A percentile compares a stretch with the other conserved stretches of the same genome.
Evolutionary conservation across 129 eudicot species (phyloP).

Genomic region (Cynara cardunculus): DNA sequence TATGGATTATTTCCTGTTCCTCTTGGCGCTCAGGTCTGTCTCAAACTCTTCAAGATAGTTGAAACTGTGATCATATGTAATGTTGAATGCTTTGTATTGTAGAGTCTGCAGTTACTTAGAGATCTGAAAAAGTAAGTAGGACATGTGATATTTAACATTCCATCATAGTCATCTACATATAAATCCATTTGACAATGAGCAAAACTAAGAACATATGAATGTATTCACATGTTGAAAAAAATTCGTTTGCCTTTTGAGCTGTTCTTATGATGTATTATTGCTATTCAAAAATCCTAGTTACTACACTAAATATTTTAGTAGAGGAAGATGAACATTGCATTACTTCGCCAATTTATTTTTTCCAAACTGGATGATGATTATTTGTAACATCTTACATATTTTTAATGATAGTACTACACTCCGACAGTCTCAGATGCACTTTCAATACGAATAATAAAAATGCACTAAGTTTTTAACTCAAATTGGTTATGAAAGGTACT

Average conservation of each 20-base stretch:
- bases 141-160: not conserved
- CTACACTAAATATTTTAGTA: not conserved
- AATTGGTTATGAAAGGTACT: not conserved
- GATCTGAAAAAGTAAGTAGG: conserved; percentile 10
- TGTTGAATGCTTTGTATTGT: conserved; percentile 4
- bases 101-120: not conserved
- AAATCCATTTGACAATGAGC: conserved; percentile 4
- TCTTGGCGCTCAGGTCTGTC: conserved; percentile 92
- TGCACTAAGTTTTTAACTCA: not conserved
- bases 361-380: not conserved
- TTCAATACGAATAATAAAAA: not conserved
- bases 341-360: not conserved
- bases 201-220: not conserved
- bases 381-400: not conserved
- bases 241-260: not conserved
- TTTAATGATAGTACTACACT: too few species aligned
- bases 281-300: not conserved
- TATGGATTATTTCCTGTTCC: conserved; percentile 93
- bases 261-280: not conserved
- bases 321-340: not conserved
- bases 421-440: not conserved
- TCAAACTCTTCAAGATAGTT: conserved; percentile 4
- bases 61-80: not conserved
- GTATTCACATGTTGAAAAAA: not conserved
- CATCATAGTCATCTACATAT: not conserved